Conservation (phyloP, 805 yeast species). For the Candida khao-thaluensis region DNA sequence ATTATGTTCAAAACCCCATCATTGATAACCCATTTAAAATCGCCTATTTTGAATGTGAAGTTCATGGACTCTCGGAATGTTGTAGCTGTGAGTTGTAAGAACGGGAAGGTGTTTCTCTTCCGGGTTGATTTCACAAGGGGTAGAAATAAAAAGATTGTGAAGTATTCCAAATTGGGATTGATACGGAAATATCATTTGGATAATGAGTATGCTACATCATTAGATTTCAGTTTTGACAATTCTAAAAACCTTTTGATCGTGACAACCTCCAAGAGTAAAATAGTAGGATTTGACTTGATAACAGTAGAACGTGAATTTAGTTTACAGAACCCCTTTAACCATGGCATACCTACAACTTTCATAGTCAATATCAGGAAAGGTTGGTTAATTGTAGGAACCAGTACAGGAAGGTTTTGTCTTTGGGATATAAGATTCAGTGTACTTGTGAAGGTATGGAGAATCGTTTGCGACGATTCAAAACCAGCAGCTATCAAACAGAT, state of each 20-base stretch:
- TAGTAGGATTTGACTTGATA: slow-evolving; percentile 58
- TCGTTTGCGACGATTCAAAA: slow-evolving; percentile 36
- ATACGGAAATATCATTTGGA: slow-evolving; percentile 44
- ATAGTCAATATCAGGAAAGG: slow-evolving; percentile 50
- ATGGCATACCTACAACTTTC: slow-evolving; percentile 67
- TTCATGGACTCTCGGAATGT: slow-evolving; percentile 57
- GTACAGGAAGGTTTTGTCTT: slow-evolving; percentile 66
- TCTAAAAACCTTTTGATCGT: slow-evolving; percentile 39
- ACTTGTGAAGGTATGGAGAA: slow-evolving; percentile 59
- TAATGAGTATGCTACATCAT: slow-evolving; percentile 16
- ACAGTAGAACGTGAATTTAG: slow-evolving; percentile 44
- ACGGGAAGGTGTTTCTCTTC: slow-evolving; percentile 44
- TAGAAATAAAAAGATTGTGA: slow-evolving; percentile 30
- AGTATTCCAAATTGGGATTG: slow-evolving; percentile 25
- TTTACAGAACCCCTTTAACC: slow-evolving; percentile 55
- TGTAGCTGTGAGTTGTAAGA: slow-evolving; percentile 53
- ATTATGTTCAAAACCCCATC: slow-evolving; percentile 49
- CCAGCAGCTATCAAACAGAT: slow-evolving; percentile 10
- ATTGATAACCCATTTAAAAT: slow-evolving; percentile 46
- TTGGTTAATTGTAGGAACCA: slow-evolving; percentile 77
- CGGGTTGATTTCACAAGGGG: slow-evolving; percentile 34
- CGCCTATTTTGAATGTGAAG: slow-evolving; percentile 48
- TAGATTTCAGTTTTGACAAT: slow-evolving; percentile 8
- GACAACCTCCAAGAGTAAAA: slow-evolving; percentile 51
- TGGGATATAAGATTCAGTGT: slow-evolving; percentile 80